phyloP scores from a whole-genome alignment of 208 protist species.

The Wallacemonas rigidus region DNA sequence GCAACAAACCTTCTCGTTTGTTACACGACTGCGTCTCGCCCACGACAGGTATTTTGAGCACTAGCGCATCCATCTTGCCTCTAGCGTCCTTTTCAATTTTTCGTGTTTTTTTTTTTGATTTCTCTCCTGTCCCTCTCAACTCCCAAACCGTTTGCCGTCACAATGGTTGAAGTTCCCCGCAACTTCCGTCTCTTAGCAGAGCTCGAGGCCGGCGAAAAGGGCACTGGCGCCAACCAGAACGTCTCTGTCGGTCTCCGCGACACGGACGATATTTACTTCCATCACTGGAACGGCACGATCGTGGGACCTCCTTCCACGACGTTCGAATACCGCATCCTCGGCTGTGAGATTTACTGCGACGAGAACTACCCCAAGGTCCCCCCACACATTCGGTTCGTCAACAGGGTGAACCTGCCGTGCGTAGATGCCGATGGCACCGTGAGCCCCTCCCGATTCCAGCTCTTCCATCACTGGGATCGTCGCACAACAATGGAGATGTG shows the following conservation, averaged over 20 bases:
- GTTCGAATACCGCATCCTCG: conserved; percentile 91
- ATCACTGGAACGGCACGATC: conserved; percentile 93
- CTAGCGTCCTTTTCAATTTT: too few relatives aligned
- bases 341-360: conserved; percentile 88
- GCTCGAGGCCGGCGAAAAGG: conserved; percentile 92
- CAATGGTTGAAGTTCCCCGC: conserved; percentile 91
- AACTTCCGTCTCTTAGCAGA: conserved; percentile 92
- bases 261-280: conserved; percentile 89
- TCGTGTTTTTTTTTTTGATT: background rate
- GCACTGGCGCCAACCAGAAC: conserved; percentile 82
- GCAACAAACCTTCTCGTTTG: too few relatives aligned
- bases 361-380: conserved; percentile 88
- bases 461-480: conserved; percentile 85
- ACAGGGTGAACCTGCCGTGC: conserved; percentile 86
- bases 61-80: too few relatives aligned
- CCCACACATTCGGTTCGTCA: conserved; percentile 85
- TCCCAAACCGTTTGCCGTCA: background rate
- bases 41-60: too few relatives aligned
- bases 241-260: conserved; percentile 89
- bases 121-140: background rate
- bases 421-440: conserved; percentile 80
- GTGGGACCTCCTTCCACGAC: conserved; percentile 84
- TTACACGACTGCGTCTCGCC: too few relatives aligned
- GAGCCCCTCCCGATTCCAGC: conserved; percentile 61
- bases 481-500: conserved; percentile 87